A percentile compares a stretch with the other conserved stretches of the same genome.
Conservation (phyloP, 345 rosid genomes). For the Adansonia digitata region DNA sequence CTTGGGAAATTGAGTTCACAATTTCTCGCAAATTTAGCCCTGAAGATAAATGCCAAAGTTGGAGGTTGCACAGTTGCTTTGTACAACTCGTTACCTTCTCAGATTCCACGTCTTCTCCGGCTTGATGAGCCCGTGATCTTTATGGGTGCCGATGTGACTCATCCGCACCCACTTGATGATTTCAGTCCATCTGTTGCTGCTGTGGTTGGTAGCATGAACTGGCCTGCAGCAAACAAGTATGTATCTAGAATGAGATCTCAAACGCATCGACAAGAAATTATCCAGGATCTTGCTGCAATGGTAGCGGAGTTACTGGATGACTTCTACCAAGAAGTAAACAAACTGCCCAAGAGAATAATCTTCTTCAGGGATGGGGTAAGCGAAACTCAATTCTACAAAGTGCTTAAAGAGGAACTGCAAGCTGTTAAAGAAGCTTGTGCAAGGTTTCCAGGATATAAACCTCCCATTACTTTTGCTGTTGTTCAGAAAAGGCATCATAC, state of each 20-base stretch:
- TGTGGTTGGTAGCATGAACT: constrained; percentile 98
- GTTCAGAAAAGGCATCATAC: constrained; percentile 97
- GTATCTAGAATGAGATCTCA: constrained; percentile 92
- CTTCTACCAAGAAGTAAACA: constrained; percentile 50
- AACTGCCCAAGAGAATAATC: constrained; percentile 76
- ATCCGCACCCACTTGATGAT: constrained; percentile 95
- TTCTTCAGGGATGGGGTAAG: constrained; percentile 98
- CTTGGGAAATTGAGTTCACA: constrained; percentile 78
- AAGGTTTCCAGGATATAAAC: constrained; percentile 52
- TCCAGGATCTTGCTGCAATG: constrained; percentile 80
- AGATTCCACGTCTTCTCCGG: constrained; percentile 68
- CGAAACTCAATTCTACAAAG: constrained; percentile 83
- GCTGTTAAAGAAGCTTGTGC: constrained; percentile 69
- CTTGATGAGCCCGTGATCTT: constrained; percentile 82
- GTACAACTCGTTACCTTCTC: constrained; percentile 71
- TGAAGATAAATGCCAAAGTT: constrained; percentile 92
- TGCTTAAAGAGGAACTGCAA: constrained; percentile 70
- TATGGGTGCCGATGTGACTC: constrained; percentile 98
- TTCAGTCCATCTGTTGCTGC: constrained; percentile 94
- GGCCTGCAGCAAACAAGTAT: constrained; percentile 95
- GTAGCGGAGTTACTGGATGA: constrained; percentile 77
- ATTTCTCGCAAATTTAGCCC: constrained; percentile 84
- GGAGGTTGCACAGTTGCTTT: constrained; percentile 90
- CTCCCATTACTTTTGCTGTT: constrained; percentile 74
- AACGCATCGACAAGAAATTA: constrained; percentile 84